A percentile compares a stretch with the other conserved stretches of the same genome.
Evolutionary conservation across 2,329 filamentous ascomycete species (phyloP).

Genomic region (Botrytis galanthina): DNA sequence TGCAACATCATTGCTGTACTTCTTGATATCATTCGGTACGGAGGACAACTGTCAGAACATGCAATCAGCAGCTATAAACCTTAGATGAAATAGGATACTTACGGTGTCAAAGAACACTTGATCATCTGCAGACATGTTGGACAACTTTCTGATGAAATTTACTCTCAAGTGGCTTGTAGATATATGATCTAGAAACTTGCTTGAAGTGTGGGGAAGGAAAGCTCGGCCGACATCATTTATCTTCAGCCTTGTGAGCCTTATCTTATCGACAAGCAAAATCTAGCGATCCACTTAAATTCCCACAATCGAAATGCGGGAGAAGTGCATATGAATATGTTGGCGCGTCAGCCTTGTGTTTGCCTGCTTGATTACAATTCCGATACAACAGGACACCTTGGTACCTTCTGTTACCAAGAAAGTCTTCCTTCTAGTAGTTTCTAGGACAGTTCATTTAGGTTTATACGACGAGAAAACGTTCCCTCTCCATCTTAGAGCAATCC

Average conservation of each 20-base stretch:
- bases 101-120: conserved; percentile 77
- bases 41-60: conserved; percentile 48
- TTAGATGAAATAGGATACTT: conserved; percentile 40
- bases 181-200: conserved; percentile 10
- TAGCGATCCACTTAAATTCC: not conserved
- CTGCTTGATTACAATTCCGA: conserved; percentile 2
- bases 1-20: conserved; percentile 70
- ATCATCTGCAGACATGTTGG: conserved; percentile 73
- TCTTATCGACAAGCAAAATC: not conserved
- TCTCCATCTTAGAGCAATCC: not conserved
- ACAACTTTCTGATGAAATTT: not conserved
- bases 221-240: not conserved
- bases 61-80: conserved; percentile 7
- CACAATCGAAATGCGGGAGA: not conserved
- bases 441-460: not conserved
- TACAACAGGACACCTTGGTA: not conserved
- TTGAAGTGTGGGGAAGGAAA: conserved; percentile 17
- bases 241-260: conserved; percentile 10
- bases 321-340: not conserved
- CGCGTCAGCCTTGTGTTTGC: conserved; percentile 5
- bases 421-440: not conserved
- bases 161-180: not conserved
- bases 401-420: not conserved
- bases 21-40: conserved; percentile 63
- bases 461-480: not conserved